Evolutionary conservation across 2,329 filamentous ascomycete species (phyloP), one percentile per base, ranked within the genome.

Genomic region (Scleromitrula shiraiana): DNA sequence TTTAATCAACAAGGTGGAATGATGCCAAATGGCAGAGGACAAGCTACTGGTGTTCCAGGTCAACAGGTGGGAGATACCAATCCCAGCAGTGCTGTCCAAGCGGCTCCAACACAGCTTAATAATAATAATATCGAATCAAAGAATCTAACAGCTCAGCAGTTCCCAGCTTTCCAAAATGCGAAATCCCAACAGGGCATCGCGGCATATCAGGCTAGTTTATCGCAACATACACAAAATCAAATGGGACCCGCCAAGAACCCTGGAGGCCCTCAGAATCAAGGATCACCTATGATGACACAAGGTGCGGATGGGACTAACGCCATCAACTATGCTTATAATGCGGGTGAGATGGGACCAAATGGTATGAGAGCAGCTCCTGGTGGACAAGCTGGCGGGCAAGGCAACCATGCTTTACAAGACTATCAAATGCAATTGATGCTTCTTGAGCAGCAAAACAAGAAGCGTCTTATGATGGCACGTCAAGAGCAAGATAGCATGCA

Each of bases 341-440:
- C 75, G 15, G 65, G 71, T 47, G 80, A 83, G 29, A 77, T 85
- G 68, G 69, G 67, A 27, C 69, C 40, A 20, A 76, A 70, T 36
- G 76, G 70, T 44, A 83, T 88, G 70, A 76, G 83, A 47, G 67
- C 69, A 27, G 74, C 49, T 22, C 73, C 75, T 17, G 73, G 68
- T 37, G 76, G 70, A 46, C 83, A 87, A 70, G 75, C 82, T 43
- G 69, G 72, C 23, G 72, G 68, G 32, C 56, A 53, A 24, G 60
- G 60, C 66, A 91, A 88, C 63, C 85, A 90, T 64, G 86, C 86
- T 19, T 73, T 91, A 38, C 85, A 90, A 66, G 86, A 93, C 65
- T 91, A 91, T 60, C 86, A 91, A 69, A 90, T 90, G 85, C 86
- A 91, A 65, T 69, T 91, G 63, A 91, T 90, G 86, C 69, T 90